A percentile compares a stretch with the other conserved stretches of the same genome.
phyloP scores from a whole-genome alignment of 2,329 filamentous ascomycete species.

The Didymella keratinophila region DNA sequence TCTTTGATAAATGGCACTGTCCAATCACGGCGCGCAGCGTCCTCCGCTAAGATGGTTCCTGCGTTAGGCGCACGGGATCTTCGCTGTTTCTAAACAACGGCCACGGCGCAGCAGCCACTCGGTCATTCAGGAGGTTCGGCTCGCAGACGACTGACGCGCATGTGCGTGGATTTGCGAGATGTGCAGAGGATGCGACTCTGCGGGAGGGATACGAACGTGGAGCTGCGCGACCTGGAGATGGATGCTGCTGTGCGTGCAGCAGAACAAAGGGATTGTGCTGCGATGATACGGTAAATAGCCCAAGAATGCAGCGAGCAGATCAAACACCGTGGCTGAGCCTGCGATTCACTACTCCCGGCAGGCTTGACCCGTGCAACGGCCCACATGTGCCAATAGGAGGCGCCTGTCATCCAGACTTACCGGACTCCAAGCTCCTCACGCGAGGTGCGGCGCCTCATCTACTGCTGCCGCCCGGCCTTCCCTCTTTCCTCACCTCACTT shows the following conservation, averaged over 20 bases:
- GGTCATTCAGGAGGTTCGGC: conserved; percentile 23
- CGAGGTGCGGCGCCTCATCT: conserved; percentile 42
- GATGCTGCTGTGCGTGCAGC: neutral
- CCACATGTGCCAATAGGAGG: conserved; percentile 30
- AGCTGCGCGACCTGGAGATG: neutral
- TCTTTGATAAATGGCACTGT: conserved; percentile 20
- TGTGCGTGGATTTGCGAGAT: neutral
- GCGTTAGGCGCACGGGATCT: conserved; percentile 24
- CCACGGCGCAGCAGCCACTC: conserved; percentile 24
- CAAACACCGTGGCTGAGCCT: conserved; percentile 40
- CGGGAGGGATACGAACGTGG: conserved; percentile 19
- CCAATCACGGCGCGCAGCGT: conserved; percentile 28
- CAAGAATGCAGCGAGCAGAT: conserved; percentile 26
- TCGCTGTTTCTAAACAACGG: conserved; percentile 33
- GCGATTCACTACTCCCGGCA: conserved; percentile 24
- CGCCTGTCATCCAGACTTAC: conserved; percentile 34
- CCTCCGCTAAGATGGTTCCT: conserved; percentile 29
- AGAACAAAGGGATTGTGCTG: neutral
- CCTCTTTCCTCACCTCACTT: conserved; percentile 45
- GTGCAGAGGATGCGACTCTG: conserved; percentile 5
- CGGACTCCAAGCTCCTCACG: conserved; percentile 32
- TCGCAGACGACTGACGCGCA: conserved; percentile 4
- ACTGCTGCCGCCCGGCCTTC: conserved; percentile 40
- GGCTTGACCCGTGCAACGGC: conserved; percentile 34
- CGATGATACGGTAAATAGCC: conserved; percentile 18